These are phyloP conservation scores for Laburnicola sp. DNA, from an alignment of 2,329 filamentous ascomycete genomes.

Conservation along the genomic window DNA sequence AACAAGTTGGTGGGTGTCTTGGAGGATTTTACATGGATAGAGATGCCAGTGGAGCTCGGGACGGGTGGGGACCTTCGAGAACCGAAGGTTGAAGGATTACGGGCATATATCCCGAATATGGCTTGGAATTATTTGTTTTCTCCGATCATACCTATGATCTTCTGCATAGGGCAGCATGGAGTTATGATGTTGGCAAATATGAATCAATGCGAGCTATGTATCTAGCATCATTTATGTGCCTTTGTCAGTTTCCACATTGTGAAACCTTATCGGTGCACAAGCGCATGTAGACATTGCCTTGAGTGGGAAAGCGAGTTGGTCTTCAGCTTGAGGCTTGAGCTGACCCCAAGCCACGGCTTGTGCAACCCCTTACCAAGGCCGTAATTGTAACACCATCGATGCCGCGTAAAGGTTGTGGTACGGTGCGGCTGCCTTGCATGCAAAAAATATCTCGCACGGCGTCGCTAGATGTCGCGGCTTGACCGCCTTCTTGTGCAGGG, in stretches of 20 bases:
- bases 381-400: too few relatives aligned
- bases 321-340: not conserved
- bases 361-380: constrained; percentile 1
- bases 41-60: not conserved
- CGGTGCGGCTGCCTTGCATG: not conserved
- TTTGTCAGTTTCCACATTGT: not conserved
- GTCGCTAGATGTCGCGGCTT: too few relatives aligned
- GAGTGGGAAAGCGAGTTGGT: not conserved
- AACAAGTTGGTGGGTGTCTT: not conserved
- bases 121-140: not conserved
- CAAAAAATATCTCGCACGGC: too few relatives aligned
- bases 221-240: not conserved
- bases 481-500: too few relatives aligned
- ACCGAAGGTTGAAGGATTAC: not conserved
- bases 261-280: not conserved
- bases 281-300: not conserved
- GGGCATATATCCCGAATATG: not conserved
- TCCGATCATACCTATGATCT: constrained; percentile 1
- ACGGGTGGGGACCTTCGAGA: not conserved
- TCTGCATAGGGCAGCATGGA: constrained; percentile 10
- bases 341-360: not conserved
- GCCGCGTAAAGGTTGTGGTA: not conserved
- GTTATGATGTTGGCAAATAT: not conserved
- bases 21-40: constrained; percentile 2
- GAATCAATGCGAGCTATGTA: not conserved